Base-by-base conservation (phyloP, 768 basidiomycete species). In the Rhizopogon roseolus region DNA sequence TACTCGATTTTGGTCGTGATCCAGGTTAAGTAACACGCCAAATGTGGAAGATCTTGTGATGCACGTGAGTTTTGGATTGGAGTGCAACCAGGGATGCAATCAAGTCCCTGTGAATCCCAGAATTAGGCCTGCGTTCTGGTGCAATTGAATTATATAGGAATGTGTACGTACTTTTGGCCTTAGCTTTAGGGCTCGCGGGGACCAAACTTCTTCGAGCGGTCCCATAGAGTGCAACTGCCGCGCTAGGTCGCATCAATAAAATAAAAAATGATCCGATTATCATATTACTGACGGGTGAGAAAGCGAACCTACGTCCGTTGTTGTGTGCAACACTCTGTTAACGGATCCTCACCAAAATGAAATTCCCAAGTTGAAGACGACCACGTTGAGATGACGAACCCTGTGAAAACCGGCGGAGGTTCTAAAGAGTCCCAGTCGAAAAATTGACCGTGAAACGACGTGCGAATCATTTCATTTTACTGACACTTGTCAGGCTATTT, bases 351-450 rank as follows among this genome's bases (percentile, higher is more conserved):
- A 53, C 65, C 56, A 43, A 55, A 52, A 44, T 48, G 19, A 16
- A 29, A 60, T 64, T 66, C 64, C 57, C 64, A 66, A 64, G 34
- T 48, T 48, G 46, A 36, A 36, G 66, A 52, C 37, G 53, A 48
- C 39, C 57, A 55, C 45, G 34, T 57, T 54, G 57, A 61, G 50
- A 54, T 58, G 41, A 36, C 42, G 39, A 54, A 17, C 11, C 55
- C 55, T 58, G 65, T 54, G 68, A 56, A 22, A 60, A 65, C 62
- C 54, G 65, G 61, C 54, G 62, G 65, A 62, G 54, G 34, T 13
- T 5, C 10, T 3, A 8, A 8, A 32, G 10, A 32, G 29, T 10
- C 29, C 29, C 41, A 41, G 25, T 22, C 41, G 29, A 28, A 56
- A 41, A 39, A 56, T 52, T 22, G 55, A 41, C 48, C 54, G 40